Evolutionary conservation across 2,329 filamentous ascomycete genomes (phyloP).

Genomic region (Ceratocystis papillata): DNA sequence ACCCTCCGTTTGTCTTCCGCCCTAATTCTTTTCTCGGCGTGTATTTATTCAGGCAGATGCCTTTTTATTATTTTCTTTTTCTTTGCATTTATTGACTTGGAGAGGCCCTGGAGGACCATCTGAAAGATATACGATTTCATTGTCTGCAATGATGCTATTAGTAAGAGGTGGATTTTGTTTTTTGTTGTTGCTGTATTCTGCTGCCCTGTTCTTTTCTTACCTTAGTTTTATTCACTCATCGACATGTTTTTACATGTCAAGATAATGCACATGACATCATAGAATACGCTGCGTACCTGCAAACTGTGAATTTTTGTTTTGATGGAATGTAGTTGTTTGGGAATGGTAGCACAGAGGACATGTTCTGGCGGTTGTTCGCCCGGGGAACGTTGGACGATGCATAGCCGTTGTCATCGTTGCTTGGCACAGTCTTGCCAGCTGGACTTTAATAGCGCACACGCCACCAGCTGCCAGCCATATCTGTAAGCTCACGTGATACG

Average conservation of each 20-base stretch:
- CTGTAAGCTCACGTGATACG: not conserved
- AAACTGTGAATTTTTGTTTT: not conserved
- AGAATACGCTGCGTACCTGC: not conserved
- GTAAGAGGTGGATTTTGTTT: constrained; percentile 19
- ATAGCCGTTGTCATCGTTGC: not conserved
- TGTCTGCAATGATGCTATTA: constrained; percentile 21
- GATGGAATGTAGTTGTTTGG: constrained; percentile 5
- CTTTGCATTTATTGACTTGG: constrained; percentile 8
- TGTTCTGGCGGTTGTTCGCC: not conserved
- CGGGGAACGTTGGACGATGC: not conserved
- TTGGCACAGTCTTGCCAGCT: not conserved
- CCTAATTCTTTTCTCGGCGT: constrained; percentile 4
- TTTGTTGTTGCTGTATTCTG: constrained; percentile 8
- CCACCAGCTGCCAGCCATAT: not conserved
- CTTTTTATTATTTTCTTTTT: not conserved
- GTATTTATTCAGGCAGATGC: not conserved
- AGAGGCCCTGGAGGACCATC: constrained; percentile 16
- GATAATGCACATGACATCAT: constrained; percentile 22
- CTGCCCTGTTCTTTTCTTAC: constrained; percentile 5
- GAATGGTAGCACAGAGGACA: not conserved
- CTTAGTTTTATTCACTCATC: constrained; percentile 14
- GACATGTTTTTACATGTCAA: constrained; percentile 24
- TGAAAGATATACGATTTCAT: constrained; percentile 24
- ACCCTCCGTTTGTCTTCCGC: constrained; percentile 4
- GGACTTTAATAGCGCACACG: not conserved